These are phyloP conservation scores for Colletotrichum sp. DNA, from an alignment of 2,329 filamentous ascomycete species.

Conservation along the genomic window DNA sequence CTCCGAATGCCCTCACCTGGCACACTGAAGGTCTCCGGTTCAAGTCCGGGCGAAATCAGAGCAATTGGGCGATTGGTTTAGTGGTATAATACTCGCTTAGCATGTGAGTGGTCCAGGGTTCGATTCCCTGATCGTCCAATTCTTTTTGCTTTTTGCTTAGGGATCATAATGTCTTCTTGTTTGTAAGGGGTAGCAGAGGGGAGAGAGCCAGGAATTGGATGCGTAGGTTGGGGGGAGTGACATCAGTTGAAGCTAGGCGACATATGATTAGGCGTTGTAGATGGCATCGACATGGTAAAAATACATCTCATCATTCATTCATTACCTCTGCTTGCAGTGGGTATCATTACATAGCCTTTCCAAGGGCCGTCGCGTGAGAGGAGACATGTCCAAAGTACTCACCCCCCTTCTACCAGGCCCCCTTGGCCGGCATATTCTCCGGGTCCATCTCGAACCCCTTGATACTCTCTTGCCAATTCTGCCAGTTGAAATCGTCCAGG, in stretches of 20 bases:
- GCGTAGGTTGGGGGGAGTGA: not conserved
- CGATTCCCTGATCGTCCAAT: constrained; percentile 16
- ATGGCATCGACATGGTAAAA: not conserved
- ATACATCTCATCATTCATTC: constrained; percentile 7
- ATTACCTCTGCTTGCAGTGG: constrained; percentile 4
- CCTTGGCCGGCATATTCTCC: constrained; percentile 9
- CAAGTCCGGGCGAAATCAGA: constrained; percentile 8
- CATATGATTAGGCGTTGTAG: not conserved
- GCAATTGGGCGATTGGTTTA: constrained; percentile 13
- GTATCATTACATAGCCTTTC: constrained; percentile 13
- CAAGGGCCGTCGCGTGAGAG: not conserved
- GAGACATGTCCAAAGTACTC: not conserved
- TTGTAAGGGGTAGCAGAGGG: rapidly evolving
- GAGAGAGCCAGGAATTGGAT: not conserved
- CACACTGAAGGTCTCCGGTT: constrained; percentile 17
- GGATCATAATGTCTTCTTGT: rapidly evolving
- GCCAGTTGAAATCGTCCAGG: constrained; percentile 53
- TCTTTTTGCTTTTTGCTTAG: not conserved
- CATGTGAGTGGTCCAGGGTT: constrained; percentile 13
- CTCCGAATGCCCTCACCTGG: not conserved
- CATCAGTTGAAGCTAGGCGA: too few species aligned
- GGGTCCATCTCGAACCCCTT: constrained; percentile 39
- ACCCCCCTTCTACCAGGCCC: not conserved
- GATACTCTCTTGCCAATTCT: constrained; percentile 51
- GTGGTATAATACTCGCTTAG: constrained; percentile 19